Conservation (phyloP, 305 asterid genomes). For the Lippia alba region DNA sequence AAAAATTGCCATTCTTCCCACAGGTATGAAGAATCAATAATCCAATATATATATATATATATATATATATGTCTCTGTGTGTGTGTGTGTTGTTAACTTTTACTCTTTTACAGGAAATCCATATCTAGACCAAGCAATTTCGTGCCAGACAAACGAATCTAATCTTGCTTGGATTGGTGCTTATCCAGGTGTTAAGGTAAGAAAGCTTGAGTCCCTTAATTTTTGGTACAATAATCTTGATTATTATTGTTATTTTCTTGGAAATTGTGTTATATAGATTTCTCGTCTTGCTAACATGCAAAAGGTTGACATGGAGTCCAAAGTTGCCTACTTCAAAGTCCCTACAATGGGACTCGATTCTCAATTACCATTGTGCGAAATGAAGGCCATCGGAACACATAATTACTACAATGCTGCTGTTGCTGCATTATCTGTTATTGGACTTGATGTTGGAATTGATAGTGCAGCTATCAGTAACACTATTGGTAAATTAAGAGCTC, state of each 20-base stretch:
- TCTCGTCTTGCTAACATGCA: slow-evolving; percentile 7
- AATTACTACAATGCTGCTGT: slow-evolving; percentile 47
- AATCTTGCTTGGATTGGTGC: slow-evolving; percentile 48
- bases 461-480: slow-evolving; percentile 33
- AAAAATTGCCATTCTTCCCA: slow-evolving; percentile 47
- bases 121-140: slow-evolving; percentile 41
- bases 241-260: neutral
- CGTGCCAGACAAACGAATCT: slow-evolving; percentile 27
- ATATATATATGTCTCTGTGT: too few relatives aligned
- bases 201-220: neutral
- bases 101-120: slow-evolving; percentile 37
- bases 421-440: slow-evolving; percentile 45
- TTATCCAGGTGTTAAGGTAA: slow-evolving; percentile 47
- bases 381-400: slow-evolving; percentile 47
- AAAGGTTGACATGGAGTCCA: slow-evolving; percentile 41
- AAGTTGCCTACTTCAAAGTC: slow-evolving; percentile 39
- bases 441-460: slow-evolving; percentile 42
- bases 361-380: slow-evolving; percentile 32
- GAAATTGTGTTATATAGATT: neutral
- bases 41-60: slow-evolving; percentile 4
- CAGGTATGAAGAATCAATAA: slow-evolving; percentile 31
- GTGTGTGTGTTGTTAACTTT: neutral
- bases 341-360: slow-evolving; percentile 36
- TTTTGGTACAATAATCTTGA: neutral
- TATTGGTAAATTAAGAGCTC: slow-evolving; percentile 41